Base-by-base conservation (phyloP, 2,329 filamentous ascomycete species). In the Zalaria sp. region DNA sequence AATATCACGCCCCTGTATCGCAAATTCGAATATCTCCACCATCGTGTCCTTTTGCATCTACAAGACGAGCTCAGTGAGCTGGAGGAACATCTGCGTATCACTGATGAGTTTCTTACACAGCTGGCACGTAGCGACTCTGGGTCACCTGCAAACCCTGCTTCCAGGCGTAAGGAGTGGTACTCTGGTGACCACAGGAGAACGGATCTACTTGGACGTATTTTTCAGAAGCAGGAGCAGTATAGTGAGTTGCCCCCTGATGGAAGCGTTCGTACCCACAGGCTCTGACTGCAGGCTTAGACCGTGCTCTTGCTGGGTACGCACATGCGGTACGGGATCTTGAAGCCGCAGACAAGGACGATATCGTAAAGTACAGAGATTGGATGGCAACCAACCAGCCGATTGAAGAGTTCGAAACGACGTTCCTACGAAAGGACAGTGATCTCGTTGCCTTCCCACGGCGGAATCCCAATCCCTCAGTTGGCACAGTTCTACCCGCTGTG, bases 31-130 rank as follows among this genome's bases (percentile, higher is more conserved):
- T 72, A 76, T 7, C 64, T 94, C 11, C 88, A 91, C 52, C 86
- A 93, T 56, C 79, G 88, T 3, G 64, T 93, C 3, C 65, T 95
- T 3, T 67, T 94, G 0, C 79, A 91, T 47, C 68, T 93, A 10
- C 88, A 94, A 59, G 86, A 93, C 54, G 85, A 93, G 57, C 75
- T 94, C 11, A 69, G 71, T 27, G 81, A 89, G 51, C 67, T 93
- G 32, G 87, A 94, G 59, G 79, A 86, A 52, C 77, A 88, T 43
- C 70, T 95, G 1, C 73, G 75, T 11, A 66, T 69, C 0, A 61
- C 91, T 1, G 88, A 94, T 43, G 69, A 75, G 46, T 65, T 67
- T 35, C 68, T 75, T 53, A 63, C 64, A 9, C 64, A 66, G 46
- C 50, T 51, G 27, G 55, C 55, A n/a, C 52, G 49, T 32, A 49